Base-by-base conservation (phyloP, 306 rosid genomes). In the Citrullus mucosospermus region DNA sequence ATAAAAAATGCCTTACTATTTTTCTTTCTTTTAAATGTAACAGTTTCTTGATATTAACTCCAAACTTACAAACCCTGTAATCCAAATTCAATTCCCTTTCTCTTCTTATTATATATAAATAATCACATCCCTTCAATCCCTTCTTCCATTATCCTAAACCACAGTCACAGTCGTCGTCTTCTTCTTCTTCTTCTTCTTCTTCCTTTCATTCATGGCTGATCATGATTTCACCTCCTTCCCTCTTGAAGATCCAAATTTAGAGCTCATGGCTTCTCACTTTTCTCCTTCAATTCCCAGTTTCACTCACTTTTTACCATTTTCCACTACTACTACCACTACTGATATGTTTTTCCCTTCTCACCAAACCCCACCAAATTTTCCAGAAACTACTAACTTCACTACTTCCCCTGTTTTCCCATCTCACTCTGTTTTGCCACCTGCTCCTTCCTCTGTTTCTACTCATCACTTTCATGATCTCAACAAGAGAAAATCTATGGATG, bases 401-500 rank as follows among this genome's bases (percentile, higher is more conserved):
- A 53, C 20, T 17, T 53, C n/a, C 57, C 57, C 57, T 5, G 20
- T 53, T 53, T 53, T 53, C 0, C 57, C 57, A 0, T 53, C 57
- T 17, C 57, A 53, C n/a, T 15, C 57, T 53, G 20, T 17, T 53
- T 17, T 15, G 8, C 20, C 57, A 16, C 57, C 57, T 48, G 54
- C 16, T 15, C 57, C 57, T 15, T 20, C 8, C 20, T 53, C 57
- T 5, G 57, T 48, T 48, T 13, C 54, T 48, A 48, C 54, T 48
- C 54, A 48, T 13, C 54, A 53, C n/a, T 53, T 53, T 80, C 78
- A 80, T 59, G 87, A 89, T 16, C 74, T 78, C 59, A 87, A 78
- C 82, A 95, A 90, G 84, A 92, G 97, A 82, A 92, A 78, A 84
- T 41, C 85, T 30, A 51, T 80, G 87, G 92, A 79, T 72, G 17